Base-by-base conservation (phyloP, 176 grass and related monocot species). In the Urochloa ruziziensis region DNA sequence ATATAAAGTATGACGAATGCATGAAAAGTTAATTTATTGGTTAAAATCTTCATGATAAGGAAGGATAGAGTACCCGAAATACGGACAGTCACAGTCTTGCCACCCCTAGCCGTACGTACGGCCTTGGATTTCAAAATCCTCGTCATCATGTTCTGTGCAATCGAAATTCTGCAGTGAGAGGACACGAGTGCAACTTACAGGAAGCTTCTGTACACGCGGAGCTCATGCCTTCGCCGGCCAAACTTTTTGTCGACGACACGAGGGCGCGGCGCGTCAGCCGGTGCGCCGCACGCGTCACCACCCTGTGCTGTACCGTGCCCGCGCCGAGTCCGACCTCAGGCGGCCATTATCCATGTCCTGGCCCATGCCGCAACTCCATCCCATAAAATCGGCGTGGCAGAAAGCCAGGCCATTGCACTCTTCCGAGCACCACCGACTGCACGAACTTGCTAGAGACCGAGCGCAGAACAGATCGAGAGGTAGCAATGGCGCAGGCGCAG, bases 401-500 rank as follows among this genome's bases (percentile, higher is more conserved):
- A 43, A 18, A 4, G 15, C 24, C 24, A 16, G 30, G 2, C 27
- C 16, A 27, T 3, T 2, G 5, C n/a, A 2, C 35, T 27, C 4
- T 46, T 2, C 42, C 25, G 10, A 56, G 27, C n/a, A n/a, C n/a
- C 17, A 52, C 8, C 17, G 17, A 32, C 28, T 32, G 46, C 49
- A 37, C 21, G 32, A 54, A 33, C 29, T 35, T 5, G 29, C 46
- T 74, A 53, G 57, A 78, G 25, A 43, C 40, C n/a, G 13, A 77
- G 24, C 42, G n/a, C n/a, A n/a, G n/a, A n/a, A 77, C 23, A 39
- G 33, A 14, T n/a, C 21, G 65, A 23, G 8, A 2, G 2, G 2
- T 14, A 24, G 43, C 43, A 35, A 79, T 79, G 76, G 76, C 76
- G 59, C 76, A 79, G 60, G 60, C 76, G 6, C 60, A 65, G 76